These are phyloP conservation scores for Mucor velutinosus DNA, from an alignment of 371 early-diverging fungal genomes.

Conservation along the genomic window DNA sequence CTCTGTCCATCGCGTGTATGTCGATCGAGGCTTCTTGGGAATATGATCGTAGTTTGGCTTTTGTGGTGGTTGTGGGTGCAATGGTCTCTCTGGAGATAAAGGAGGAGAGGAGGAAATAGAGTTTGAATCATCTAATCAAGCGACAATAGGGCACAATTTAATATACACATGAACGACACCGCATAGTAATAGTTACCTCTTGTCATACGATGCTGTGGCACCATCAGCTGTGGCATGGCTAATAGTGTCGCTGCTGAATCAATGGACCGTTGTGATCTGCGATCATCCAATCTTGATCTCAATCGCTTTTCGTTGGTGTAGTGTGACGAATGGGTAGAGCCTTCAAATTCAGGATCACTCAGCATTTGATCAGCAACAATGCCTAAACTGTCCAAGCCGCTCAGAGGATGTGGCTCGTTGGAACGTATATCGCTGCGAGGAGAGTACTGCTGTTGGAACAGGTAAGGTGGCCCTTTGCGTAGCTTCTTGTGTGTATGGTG, in stretches of 20 bases:
- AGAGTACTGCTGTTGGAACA: slow-evolving; percentile 53
- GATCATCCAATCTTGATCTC: slow-evolving; percentile 21
- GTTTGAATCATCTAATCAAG: neutral
- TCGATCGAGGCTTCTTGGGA: slow-evolving; percentile 43
- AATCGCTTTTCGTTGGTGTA: slow-evolving; percentile 12
- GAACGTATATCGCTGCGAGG: slow-evolving; percentile 38
- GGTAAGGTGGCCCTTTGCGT: slow-evolving; percentile 39
- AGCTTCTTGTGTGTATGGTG: neutral
- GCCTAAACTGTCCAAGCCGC: slow-evolving; percentile 34
- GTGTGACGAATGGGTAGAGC: neutral
- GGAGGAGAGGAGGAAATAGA: neutral
- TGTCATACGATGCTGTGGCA: neutral
- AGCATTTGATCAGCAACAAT: slow-evolving; percentile 45
- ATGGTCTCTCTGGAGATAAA: neutral
- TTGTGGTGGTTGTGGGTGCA: slow-evolving; percentile 10
- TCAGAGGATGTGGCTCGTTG: slow-evolving; percentile 19
- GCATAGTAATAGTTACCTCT: neutral
- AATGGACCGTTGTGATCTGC: slow-evolving; percentile 50
- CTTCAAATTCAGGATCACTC: slow-evolving; percentile 33
- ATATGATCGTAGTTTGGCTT: neutral
- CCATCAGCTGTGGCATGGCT: slow-evolving; percentile 39
- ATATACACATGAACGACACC: no score
- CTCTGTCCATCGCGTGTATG: slow-evolving; percentile 46
- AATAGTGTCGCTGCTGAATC: slow-evolving; percentile 50
- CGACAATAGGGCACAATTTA: no score